Base-by-base conservation (phyloP, 2,329 filamentous ascomycete species). In the Colletotrichum tanaceti region DNA sequence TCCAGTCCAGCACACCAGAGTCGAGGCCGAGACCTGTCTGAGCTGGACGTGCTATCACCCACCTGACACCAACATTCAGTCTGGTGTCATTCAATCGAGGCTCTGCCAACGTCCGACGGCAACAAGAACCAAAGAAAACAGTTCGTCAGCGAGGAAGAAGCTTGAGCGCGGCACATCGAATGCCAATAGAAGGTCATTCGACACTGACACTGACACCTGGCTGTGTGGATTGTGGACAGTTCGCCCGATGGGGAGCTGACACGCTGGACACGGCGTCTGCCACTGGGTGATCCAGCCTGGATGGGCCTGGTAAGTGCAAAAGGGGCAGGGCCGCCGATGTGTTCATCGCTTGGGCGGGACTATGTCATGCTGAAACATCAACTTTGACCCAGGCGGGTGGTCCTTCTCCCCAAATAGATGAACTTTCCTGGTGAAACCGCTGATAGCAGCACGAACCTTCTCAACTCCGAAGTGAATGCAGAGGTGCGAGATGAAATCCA, bases 281-380 rank as follows among this genome's bases (percentile, higher is more conserved):
- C 16, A 20, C 10, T 28, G 11, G 13, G 22, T 38, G 24, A 20
- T 5, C 20, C 44, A 18, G 20, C 38, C 43, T 28, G 58, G 20
- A 41, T 58, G 39, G 14, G 18, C 41, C 46, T 32, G 22, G 35
- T 39, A 18, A 61, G 20, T 35, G 43, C 35, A 50, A 35, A 43
- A 6, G n/a, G n/a, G 54, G 35, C 60, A 52, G n/a, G 53, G 39
- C 24, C 39, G 55, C 46, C 43, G 38, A 60, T 55, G 65, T 39
- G 55, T 60, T 65, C 49, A 28, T 60, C 66, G 63, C 62, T 69
- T 58, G 63, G 62, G 44, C 57, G 24, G 58, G n/a, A 35, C 39
- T 5, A 44, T 62, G 58, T 32, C 16, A 39, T 16, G 49, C 58
- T 57, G 66, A 69, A 61, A 65, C 62, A 43, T 50, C 49, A 50